phyloP scores from a whole-genome alignment of 2,329 filamentous ascomycete species.

The Chaetomiaceae sp. region DNA sequence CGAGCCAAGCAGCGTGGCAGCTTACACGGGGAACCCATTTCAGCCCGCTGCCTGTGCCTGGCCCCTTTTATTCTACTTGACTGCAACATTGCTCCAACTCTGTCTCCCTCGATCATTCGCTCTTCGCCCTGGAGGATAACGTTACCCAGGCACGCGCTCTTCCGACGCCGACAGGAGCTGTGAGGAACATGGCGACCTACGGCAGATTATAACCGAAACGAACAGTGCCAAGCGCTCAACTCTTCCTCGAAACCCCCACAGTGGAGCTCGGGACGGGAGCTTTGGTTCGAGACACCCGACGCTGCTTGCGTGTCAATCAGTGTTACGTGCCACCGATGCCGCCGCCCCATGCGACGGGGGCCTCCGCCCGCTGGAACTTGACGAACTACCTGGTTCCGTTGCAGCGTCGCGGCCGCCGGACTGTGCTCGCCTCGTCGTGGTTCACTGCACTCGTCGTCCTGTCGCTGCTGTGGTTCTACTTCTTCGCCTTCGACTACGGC shows the following conservation, averaged over 20 bases:
- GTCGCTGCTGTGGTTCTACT: conserved; percentile 12
- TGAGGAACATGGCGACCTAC: conserved; percentile 5
- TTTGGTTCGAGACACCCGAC: not conserved
- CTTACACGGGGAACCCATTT: no score
- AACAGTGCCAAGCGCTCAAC: not conserved
- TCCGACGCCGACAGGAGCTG: not conserved
- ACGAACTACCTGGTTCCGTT: conserved; percentile 1
- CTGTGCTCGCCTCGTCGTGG: conserved; percentile 2
- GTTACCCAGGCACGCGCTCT: conserved; percentile 2
- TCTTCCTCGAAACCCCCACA: not conserved
- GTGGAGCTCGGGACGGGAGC: not conserved
- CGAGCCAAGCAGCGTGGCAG: no score
- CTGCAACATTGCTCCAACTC: no score
- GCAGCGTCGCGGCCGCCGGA: conserved; percentile 2
- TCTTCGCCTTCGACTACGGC: conserved; percentile 4
- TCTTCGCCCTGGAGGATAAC: conserved; percentile 4
- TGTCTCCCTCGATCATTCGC: no score
- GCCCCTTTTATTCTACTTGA: no score
- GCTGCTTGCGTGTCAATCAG: not conserved
- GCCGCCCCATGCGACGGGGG: not conserved
- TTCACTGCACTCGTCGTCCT: conserved; percentile 4
- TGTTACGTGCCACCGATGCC: no score
- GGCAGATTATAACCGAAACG: conserved; percentile 11
- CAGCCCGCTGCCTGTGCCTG: no score
- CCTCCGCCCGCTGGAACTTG: not conserved